These are phyloP conservation scores for Micractinium sp. DNA, from an alignment of 139 green algal species.

Conservation along the genomic window DNA sequence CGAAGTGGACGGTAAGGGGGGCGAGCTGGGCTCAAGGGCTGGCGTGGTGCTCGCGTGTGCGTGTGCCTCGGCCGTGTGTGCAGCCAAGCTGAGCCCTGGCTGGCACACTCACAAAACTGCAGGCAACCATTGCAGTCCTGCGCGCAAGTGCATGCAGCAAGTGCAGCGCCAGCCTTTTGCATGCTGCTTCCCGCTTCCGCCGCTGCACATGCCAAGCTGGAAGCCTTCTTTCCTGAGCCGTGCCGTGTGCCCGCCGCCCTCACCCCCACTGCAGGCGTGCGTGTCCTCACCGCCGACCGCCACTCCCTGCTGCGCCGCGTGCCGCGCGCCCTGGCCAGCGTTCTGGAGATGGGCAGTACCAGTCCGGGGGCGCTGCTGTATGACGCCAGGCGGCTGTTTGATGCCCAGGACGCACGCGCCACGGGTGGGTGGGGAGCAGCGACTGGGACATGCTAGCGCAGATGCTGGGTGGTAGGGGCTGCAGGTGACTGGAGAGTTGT, in stretches of 20 bases:
- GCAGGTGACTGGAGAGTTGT: too few species aligned
- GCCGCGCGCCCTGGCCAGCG: constrained; percentile 43
- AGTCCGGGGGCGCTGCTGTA: constrained; percentile 72
- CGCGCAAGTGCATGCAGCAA: too few species aligned
- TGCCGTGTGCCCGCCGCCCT: too few species aligned
- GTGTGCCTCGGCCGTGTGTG: too few species aligned
- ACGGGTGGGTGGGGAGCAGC: constrained; percentile 3
- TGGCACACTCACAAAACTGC: too few species aligned
- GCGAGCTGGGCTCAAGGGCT: not conserved
- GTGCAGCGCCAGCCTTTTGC: too few species aligned
- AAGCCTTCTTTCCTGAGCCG: too few species aligned
- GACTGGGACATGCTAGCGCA: too few species aligned
- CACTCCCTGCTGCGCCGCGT: constrained; percentile 77
- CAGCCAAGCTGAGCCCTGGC: too few species aligned
- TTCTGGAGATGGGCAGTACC: constrained; percentile 50
- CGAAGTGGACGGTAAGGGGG: constrained; percentile 68
- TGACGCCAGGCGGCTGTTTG: constrained; percentile 84
- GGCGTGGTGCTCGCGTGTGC: too few species aligned
- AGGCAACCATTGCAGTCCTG: too few species aligned
- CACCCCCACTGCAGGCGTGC: constrained; percentile 69
- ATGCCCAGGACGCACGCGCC: constrained; percentile 49
- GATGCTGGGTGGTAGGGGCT: too few species aligned
- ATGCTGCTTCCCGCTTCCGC: not conserved
- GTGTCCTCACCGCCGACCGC: constrained; percentile 59
- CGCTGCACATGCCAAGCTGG: not conserved